Evolutionary conservation across 1,284 basidiomycete genomes (phyloP), one percentile per base, ranked within the genome.

Genomic region (Hypsizygus ulmarius): DNA sequence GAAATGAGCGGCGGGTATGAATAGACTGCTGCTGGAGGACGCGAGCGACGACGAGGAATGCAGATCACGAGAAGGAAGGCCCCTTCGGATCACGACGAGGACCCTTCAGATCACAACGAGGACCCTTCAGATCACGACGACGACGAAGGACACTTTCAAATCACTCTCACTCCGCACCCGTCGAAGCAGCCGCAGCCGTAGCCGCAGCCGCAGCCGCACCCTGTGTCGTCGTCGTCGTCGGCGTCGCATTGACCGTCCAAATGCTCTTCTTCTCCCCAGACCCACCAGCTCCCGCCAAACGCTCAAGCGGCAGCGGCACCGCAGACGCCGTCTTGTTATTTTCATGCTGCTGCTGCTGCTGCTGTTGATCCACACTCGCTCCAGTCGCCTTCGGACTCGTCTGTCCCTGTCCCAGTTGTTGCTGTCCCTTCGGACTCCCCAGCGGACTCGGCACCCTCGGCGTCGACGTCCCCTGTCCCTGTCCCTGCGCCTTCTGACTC

Each of bases 231-330:
- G 19, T n/a, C 10, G 47, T 11, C 9, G 39, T 28, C n/a, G 43
- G 15, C 12, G 50, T 40, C n/a, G 59, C 36, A 33, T 62, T 63
- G 28, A 67, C 47, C 28, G 66, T 59, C 68, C 68, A 70, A 19
- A 70, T 62, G 28, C 59, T 59, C 25, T 51, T 35, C 39, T 57
- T 55, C 39, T 49, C 50, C 37, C 53, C 35, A 2, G 47, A 25
- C 21, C 43, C 29, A 35, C 53, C 43, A 28, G 21, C 11, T 14
- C 15, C 14, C 7, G 15, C 5, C n/a, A 28, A 29, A n/a, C 46
- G 42, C 47, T 47, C 43, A 12, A 62, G 44, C 36, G 55, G 43
- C 43, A 33, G 37, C 32, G 21, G 38, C 48, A 43, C 37, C 39
- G 36, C 40, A 33, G 25, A 30, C 28, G 21, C 35, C 18, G 16